Evolutionary conservation across 2,329 filamentous ascomycete species (phyloP).

Genomic region (Cryphonectria parasitica): DNA sequence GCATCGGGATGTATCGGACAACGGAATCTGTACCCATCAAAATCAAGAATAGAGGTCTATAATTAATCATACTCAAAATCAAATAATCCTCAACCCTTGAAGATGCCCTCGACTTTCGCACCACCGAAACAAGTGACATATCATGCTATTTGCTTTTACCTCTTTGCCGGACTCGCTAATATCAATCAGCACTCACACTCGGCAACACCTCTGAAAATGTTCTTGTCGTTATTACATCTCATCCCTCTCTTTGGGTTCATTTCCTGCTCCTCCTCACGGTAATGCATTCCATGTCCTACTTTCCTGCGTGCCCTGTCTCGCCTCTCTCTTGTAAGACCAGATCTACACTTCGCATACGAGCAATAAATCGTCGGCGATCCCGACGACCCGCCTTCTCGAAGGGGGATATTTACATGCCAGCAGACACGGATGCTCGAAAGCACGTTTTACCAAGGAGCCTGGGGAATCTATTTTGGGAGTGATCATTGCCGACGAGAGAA

Average conservation of each 20-base stretch:
- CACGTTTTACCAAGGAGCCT: neutral
- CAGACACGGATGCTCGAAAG: neutral
- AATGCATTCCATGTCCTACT: neutral
- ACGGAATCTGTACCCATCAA: neutral
- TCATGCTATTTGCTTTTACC: neutral
- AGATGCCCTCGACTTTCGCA: neutral
- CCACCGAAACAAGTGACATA: neutral
- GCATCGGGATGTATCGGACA: neutral
- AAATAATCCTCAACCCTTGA: neutral
- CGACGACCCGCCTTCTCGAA: slow-evolving; percentile 3
- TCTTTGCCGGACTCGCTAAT: neutral
- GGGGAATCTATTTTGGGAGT: neutral
- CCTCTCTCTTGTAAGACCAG: neutral
- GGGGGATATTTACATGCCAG: neutral
- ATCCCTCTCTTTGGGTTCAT: neutral
- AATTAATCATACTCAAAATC: neutral
- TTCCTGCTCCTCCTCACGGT: neutral
- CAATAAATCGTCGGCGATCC: slow-evolving; percentile 11
- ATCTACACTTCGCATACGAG: neutral
- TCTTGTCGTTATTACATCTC: neutral
- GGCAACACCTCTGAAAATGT: neutral
- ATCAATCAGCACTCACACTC: neutral
- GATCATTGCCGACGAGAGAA: neutral
- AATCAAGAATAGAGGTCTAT: neutral
- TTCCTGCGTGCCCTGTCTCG: neutral